Conservation (phyloP, 768 basidiomycete genomes). For the Boletus subparvulus region DNA sequence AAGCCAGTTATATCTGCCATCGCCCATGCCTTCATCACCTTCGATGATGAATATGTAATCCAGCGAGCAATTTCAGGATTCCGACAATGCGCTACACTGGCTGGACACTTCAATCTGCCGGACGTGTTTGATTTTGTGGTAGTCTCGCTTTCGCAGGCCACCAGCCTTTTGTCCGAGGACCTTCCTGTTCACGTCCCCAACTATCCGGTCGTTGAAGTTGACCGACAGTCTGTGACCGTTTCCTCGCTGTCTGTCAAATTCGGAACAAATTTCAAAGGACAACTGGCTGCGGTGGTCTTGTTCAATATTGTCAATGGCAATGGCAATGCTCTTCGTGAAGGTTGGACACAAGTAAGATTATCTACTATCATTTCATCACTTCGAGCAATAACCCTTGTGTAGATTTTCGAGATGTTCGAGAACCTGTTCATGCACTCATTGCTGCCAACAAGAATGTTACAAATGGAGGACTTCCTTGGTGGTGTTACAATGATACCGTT, state of each 20-base stretch:
- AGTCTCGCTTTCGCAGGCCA: slow-evolving; percentile 87
- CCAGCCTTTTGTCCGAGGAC: slow-evolving; percentile 76
- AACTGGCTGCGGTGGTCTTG: slow-evolving; percentile 93
- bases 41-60: slow-evolving; percentile 95
- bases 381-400: slow-evolving; percentile 1
- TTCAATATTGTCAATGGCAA: slow-evolving; percentile 98
- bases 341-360: slow-evolving; percentile 80
- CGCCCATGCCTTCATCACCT: slow-evolving; percentile 92
- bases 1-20: slow-evolving; percentile 91
- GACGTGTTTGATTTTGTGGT: slow-evolving; percentile 98
- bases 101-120: slow-evolving; percentile 82
- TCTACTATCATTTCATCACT: not conserved
- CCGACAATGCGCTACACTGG: slow-evolving; percentile 92
- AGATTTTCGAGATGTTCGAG: slow-evolving; percentile 99
- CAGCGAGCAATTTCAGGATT: slow-evolving; percentile 96
- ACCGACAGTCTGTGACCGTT: slow-evolving; percentile 85
- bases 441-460: slow-evolving; percentile 84
- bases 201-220: slow-evolving; percentile 87
- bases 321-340: slow-evolving; percentile 88
- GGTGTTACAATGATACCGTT: slow-evolving; percentile 91
- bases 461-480: slow-evolving; percentile 99
- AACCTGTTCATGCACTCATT: slow-evolving; percentile 94
- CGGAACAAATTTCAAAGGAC: slow-evolving; percentile 92
- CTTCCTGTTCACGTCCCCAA: slow-evolving; percentile 71
- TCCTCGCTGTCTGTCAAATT: slow-evolving; percentile 91